These are phyloP conservation scores for Calocera cornea DNA, from an alignment of 768 basidiomycete species.

Conservation along the genomic window DNA sequence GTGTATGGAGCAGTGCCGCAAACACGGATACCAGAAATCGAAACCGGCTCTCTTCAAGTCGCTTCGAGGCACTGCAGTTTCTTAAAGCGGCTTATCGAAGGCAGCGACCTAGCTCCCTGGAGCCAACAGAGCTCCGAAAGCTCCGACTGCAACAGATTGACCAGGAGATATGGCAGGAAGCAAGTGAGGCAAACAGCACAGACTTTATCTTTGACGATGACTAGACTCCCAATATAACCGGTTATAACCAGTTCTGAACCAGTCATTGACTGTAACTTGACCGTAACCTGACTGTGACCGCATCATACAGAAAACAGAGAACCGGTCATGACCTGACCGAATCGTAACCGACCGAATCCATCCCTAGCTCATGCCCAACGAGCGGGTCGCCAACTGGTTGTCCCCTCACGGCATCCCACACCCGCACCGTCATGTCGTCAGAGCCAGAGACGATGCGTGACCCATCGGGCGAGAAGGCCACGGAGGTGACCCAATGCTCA, in stretches of 20 bases:
- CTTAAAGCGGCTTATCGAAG: neutral
- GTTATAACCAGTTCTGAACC: too few species aligned
- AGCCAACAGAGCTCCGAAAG: too few species aligned
- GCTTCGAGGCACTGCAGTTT: neutral
- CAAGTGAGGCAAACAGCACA: too few species aligned
- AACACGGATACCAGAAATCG: neutral
- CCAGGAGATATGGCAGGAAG: too few species aligned
- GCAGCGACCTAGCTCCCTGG: too few species aligned
- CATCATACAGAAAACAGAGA: too few species aligned
- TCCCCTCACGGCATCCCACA: slow-evolving; percentile 24
- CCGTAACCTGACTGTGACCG: too few species aligned
- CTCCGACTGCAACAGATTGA: too few species aligned
- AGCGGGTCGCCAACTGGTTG: neutral
- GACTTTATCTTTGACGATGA: too few species aligned
- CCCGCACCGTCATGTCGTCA: neutral
- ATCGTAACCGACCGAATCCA: neutral
- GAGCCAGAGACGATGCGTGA: slow-evolving; percentile 3
- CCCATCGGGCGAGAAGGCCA: slow-evolving; percentile 8
- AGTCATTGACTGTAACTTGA: too few species aligned
- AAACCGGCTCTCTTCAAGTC: neutral
- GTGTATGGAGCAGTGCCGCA: neutral
- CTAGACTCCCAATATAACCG: too few species aligned
- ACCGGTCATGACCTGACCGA: neutral
- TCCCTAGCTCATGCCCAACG: neutral
- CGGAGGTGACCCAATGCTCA: neutral